Percentiles rank a stretch among this genome's conserved stretches.
Evolutionary conservation across 495 filamentous ascomycete species (phyloP).

Genomic region (Penicillium atrosanguineum): DNA sequence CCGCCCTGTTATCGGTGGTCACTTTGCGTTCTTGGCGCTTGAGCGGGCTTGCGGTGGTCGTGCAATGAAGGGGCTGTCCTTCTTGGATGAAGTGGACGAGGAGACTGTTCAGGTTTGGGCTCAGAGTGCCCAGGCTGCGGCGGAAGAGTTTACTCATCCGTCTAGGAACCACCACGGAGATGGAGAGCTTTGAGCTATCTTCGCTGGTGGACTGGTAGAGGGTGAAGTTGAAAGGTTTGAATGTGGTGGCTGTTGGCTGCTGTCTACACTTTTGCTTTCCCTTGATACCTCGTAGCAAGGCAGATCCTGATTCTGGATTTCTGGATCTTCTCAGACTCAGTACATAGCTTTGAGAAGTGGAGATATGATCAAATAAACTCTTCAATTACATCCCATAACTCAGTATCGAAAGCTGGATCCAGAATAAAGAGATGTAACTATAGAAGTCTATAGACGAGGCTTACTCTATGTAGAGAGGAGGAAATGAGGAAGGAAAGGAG

Average conservation of each 20-base stretch:
- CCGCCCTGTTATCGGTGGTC: conserved; percentile 80
- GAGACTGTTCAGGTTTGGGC: conserved; percentile 24
- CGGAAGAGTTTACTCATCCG: conserved; percentile 12
- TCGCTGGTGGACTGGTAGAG: background rate
- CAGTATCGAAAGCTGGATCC: background rate
- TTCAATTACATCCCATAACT: background rate
- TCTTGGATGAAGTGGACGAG: conserved; percentile 50
- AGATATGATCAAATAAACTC: background rate
- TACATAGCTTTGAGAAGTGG: background rate
- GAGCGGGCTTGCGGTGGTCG: conserved; percentile 72
- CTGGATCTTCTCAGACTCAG: background rate
- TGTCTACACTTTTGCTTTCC: background rate
- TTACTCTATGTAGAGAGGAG: too few species aligned
- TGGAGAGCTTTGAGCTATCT: conserved; percentile 16
- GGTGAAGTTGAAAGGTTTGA: background rate
- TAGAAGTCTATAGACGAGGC: too few species aligned
- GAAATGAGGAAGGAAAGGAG: too few species aligned
- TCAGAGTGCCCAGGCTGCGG: conserved; percentile 25
- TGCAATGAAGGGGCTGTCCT: conserved; percentile 61
- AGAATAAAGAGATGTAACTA: too few species aligned
- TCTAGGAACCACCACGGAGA: conserved; percentile 12
- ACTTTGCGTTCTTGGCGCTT: conserved; percentile 81
- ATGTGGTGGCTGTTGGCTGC: background rate
- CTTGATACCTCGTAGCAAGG: background rate
- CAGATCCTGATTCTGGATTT: background rate